Evolutionary conservation across 2,329 filamentous ascomycete genomes (phyloP).

Genomic region (Tolypocladium sp.): DNA sequence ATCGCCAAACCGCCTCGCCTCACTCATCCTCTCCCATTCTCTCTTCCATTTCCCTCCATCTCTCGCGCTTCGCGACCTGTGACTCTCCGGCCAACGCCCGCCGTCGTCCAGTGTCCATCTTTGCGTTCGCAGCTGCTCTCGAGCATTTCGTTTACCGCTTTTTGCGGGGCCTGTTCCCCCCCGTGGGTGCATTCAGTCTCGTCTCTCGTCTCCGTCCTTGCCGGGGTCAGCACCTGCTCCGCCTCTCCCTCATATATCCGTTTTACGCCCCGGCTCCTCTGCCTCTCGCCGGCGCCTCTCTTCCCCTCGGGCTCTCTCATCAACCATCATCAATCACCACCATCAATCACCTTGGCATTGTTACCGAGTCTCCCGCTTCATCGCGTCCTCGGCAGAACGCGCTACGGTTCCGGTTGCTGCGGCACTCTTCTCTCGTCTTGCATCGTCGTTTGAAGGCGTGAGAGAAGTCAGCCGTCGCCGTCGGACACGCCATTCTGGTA

Average conservation of each 20-base stretch:
- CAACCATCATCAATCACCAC: neutral
- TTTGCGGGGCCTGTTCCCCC: neutral
- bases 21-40: neutral
- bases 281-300: neutral
- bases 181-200: neutral
- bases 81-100: constrained; percentile 2
- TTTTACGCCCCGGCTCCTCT: constrained; percentile 10
- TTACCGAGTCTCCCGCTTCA: neutral
- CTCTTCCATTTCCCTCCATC: neutral
- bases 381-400: neutral
- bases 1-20: constrained; percentile 3
- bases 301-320: neutral
- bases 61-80: neutral
- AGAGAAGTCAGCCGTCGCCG: neutral
- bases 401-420: neutral
- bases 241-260: constrained; percentile 15
- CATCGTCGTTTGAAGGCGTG: neutral
- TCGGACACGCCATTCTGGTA: neutral
- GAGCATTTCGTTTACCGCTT: neutral
- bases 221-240: constrained; percentile 6
- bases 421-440: neutral
- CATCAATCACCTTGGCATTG: neutral
- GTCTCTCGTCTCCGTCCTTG: constrained; percentile 1
- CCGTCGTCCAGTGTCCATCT: neutral
- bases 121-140: neutral